phyloP scores from a whole-genome alignment of 2,329 filamentous ascomycete species.

The Fusarium sublunatum region DNA sequence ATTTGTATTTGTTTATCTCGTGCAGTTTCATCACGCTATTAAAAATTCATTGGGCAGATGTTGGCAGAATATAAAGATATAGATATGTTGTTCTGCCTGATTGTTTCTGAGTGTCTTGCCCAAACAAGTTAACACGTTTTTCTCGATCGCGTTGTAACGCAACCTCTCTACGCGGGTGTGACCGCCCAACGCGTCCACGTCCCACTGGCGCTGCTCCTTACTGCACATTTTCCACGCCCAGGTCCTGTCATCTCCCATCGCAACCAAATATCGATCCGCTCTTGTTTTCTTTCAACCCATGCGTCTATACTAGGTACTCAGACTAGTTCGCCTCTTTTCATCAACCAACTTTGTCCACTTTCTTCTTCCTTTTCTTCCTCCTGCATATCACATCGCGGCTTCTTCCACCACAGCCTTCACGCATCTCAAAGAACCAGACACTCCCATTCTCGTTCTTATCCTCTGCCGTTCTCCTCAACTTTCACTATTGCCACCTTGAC shows the following conservation, averaged over 20 bases:
- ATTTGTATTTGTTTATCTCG: too few species aligned
- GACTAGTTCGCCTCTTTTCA: slow-evolving; percentile 28
- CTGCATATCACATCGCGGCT: slow-evolving; percentile 18
- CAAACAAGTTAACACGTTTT: background rate
- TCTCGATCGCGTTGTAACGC: slow-evolving; percentile 27
- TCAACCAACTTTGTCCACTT: slow-evolving; percentile 28
- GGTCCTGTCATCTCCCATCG: slow-evolving; percentile 40
- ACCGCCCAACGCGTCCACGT: slow-evolving; percentile 44
- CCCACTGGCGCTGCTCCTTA: slow-evolving; percentile 24
- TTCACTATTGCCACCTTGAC: slow-evolving; percentile 2
- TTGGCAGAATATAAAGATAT: too few species aligned
- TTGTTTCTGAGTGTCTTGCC: background rate
- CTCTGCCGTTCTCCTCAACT: background rate
- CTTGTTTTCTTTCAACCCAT: slow-evolving; percentile 40
- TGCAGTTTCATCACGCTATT: too few species aligned
- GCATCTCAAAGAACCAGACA: slow-evolving; percentile 13
- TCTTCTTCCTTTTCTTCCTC: slow-evolving; percentile 11
- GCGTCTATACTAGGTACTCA: slow-evolving; percentile 13
- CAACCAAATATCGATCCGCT: slow-evolving; percentile 42
- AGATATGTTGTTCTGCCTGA: background rate
- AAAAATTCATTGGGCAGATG: too few species aligned
- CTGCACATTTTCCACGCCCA: slow-evolving; percentile 27
- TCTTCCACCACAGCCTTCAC: slow-evolving; percentile 15
- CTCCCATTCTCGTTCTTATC: slow-evolving; percentile 1
- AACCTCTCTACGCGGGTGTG: slow-evolving; percentile 49